Percentiles rank a stretch among this genome's conserved stretches.
These are phyloP conservation scores for Rhizopogon sp. DNA, from an alignment of 768 basidiomycete species.

Conservation along the genomic window DNA sequence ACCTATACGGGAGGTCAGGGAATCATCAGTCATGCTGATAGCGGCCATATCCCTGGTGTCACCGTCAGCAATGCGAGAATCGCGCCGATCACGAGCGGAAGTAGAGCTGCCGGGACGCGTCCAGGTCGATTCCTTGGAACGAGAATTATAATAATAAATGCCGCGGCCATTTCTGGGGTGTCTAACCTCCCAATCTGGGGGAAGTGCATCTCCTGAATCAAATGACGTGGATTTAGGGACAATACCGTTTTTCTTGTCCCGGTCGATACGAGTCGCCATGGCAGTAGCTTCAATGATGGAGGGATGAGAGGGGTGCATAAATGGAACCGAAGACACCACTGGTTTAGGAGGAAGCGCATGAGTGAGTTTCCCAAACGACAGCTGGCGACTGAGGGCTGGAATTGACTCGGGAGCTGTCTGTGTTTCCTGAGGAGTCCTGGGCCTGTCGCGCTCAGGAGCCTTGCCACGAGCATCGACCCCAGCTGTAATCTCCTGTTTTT, in stretches of 20 bases:
- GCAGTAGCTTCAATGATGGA: constrained; percentile 58
- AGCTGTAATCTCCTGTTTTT: constrained; percentile 10
- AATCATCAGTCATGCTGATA: constrained; percentile 18
- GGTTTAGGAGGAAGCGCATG: constrained; percentile 71
- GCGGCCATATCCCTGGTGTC: constrained; percentile 21
- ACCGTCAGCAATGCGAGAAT: constrained; percentile 14
- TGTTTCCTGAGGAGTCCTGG: not conserved
- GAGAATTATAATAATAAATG: constrained; percentile 54
- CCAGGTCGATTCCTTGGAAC: constrained; percentile 58
- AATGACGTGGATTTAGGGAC: constrained; percentile 15
- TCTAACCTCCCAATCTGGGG: constrained; percentile 59
- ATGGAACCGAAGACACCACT: constrained; percentile 43
- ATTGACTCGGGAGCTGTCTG: constrained; percentile 16
- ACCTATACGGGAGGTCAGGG: constrained; percentile 21
- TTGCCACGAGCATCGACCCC: constrained; percentile 3
- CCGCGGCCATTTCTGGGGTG: constrained; percentile 43
- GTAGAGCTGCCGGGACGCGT: constrained; percentile 37
- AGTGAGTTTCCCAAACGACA: constrained; percentile 38
- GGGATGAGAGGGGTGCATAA: constrained; percentile 50
- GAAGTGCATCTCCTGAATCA: constrained; percentile 35
- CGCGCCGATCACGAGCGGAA: constrained; percentile 19
- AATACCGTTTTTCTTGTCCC: constrained; percentile 39
- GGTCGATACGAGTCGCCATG: constrained; percentile 44
- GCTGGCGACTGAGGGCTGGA: constrained; percentile 17
- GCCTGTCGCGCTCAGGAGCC: constrained; percentile 7